Evolutionary conservation across 192 early-diverging fungal species (phyloP).

Genomic region (Backusella tuberculispora): DNA sequence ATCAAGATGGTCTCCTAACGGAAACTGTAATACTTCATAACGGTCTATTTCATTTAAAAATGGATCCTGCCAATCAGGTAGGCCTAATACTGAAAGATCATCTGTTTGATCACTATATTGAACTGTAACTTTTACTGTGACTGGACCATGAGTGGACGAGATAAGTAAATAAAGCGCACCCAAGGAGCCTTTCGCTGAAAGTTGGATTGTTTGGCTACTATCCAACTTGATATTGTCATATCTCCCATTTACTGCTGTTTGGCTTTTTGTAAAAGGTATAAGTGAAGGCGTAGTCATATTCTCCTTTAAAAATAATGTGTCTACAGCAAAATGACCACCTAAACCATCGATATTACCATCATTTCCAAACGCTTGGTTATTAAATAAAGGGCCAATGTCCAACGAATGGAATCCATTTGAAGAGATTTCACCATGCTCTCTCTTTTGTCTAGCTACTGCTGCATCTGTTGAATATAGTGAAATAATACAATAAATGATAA

Average conservation of each 20-base stretch:
- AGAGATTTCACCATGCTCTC: background rate
- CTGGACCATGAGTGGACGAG: background rate
- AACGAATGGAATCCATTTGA: background rate
- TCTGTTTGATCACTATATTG: background rate
- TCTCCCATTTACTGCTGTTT: background rate
- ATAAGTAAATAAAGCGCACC: constrained; percentile 2
- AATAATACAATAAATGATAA: background rate
- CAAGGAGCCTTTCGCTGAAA: background rate
- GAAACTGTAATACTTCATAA: background rate
- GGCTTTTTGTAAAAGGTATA: constrained; percentile 1
- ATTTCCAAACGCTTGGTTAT: background rate
- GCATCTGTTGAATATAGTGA: background rate
- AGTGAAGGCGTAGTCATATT: background rate
- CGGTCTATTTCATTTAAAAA: constrained; percentile 1
- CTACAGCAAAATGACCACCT: background rate
- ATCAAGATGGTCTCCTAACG: background rate
- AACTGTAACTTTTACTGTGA: background rate
- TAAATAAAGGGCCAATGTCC: background rate
- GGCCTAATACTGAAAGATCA: background rate
- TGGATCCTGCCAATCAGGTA: constrained; percentile 10
- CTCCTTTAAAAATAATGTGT: background rate
- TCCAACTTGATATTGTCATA: background rate
- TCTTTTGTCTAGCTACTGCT: background rate
- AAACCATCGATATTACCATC: background rate
- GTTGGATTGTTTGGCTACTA: background rate